phyloP scores from a whole-genome alignment of 805 yeast genomes.

The Yarrowia porcina region DNA sequence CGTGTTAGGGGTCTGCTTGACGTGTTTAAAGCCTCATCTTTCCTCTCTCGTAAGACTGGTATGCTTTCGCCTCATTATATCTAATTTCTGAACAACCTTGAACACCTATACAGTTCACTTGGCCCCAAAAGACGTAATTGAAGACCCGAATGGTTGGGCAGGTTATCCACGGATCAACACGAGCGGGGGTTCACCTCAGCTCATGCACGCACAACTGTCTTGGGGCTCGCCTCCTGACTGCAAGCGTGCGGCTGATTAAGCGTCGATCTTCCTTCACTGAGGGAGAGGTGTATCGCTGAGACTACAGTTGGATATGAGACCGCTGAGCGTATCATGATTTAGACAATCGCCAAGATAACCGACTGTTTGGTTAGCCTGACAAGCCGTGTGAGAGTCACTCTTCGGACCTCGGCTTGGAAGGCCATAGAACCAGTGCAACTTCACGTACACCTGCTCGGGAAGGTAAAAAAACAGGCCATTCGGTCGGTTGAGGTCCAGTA shows the following conservation, averaged over 20 bases:
- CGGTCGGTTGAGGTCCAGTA: neutral
- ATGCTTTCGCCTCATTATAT: neutral
- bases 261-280: neutral
- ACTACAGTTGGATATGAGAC: neutral
- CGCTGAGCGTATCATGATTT: neutral
- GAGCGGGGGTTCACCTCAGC: neutral
- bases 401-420: neutral
- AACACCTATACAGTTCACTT: neutral
- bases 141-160: neutral
- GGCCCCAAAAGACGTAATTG: neutral
- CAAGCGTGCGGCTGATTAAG: conserved; percentile 14
- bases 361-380: neutral
- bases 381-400: too few species aligned
- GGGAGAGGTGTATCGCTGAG: too few species aligned
- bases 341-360: neutral
- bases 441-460: neutral
- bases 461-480: neutral
- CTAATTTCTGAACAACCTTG: neutral
- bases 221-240: neutral
- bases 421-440: neutral
- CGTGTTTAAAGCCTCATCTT: too few species aligned
- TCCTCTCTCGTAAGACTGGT: neutral
- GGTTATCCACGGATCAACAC: neutral
- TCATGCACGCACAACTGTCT: neutral
- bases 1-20: neutral